Evolutionary conservation across 1,139 yeast genomes (phyloP), one percentile per base, ranked within the genome.

Genomic region (Pichia sp.): DNA sequence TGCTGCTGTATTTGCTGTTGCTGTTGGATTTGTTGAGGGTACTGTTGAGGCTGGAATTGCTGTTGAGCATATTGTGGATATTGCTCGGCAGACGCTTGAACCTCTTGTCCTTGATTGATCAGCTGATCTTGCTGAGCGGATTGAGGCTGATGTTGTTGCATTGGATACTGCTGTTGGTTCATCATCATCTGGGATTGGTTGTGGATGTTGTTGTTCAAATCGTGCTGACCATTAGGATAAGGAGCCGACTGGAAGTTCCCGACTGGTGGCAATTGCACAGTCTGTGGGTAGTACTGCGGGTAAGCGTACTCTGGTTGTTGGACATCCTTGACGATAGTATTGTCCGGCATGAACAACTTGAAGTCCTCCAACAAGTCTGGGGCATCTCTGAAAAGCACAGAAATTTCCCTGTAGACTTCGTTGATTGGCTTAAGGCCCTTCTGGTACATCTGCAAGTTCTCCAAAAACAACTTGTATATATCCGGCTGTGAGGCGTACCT

Each of bases 401-500:
- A 88, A 2, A 93, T 97, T 66, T 93, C 97, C 53, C 89, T 85
- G 64, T 93, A 93, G 9, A 93, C 98, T 65, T 93, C 98, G 50
- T 89, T 85, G 54, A 93, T 93, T 44, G 97, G 96, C 63, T 90
- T 86, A 65, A 90, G 96, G 64, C 93, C 99, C 55, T 96, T 81
- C 73, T 93, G 98, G 67, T 93, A 93, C 40, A 97, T 91, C 68
- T 93, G 99, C 62, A 93, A 74, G 52, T 93, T 93, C 67, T 95
- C 99, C 70, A 95, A 75, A 63, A 93, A 93, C 62, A 85, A 91
- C 71, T 95, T 95, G 74, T 93, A 93, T 53, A 90, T 88, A 64
- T 93, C 98, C 0, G 99, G 99, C 66, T 91, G 96, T 65, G 85
- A 82, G 31, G 96, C 87, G 69, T 90, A 93, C 56, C 98, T 80